phyloP scores from a whole-genome alignment of 306 rosid genomes.

The Betula pendula region DNA sequence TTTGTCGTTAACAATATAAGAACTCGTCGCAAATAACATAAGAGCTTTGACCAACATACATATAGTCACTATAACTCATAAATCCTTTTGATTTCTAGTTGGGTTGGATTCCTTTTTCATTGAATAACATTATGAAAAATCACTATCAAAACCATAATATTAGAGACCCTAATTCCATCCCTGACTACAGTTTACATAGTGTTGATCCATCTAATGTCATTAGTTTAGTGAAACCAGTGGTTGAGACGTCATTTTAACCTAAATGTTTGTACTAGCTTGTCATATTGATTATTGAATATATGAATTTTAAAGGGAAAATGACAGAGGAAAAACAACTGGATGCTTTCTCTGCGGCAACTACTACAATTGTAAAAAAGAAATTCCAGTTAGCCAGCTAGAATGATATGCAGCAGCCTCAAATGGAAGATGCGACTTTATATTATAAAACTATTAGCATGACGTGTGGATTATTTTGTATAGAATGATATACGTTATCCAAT shows the following conservation, averaged over 20 bases:
- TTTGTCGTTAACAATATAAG: too few species aligned
- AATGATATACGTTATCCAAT: not conserved
- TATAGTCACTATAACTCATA: too few species aligned
- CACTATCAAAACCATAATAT: too few species aligned
- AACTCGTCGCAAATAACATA: too few species aligned
- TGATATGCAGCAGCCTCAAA: not conserved
- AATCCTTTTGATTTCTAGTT: too few species aligned
- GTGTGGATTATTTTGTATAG: not conserved
- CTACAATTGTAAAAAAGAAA: not conserved
- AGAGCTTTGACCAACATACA: too few species aligned
- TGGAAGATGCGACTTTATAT: not conserved
- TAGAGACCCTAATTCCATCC: too few species aligned
- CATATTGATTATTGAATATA: not conserved
- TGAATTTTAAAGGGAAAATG: slow-evolving; percentile 1
- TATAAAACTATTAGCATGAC: not conserved
- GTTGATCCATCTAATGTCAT: not conserved
- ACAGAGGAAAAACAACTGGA: slow-evolving; percentile 17
- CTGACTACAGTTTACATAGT: not conserved
- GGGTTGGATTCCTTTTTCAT: too few species aligned
- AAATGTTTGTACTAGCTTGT: not conserved
- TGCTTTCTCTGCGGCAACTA: slow-evolving; percentile 11
- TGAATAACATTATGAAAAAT: too few species aligned
- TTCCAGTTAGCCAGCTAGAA: slow-evolving; percentile 36
- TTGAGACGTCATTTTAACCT: slow-evolving; percentile 21
- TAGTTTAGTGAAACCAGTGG: slow-evolving; percentile 9